A percentile compares a stretch with the other conserved stretches of the same genome.
These are phyloP conservation scores for Tolypocladium tropicale DNA, from an alignment of 2,329 filamentous ascomycete genomes.

Conservation along the genomic window DNA sequence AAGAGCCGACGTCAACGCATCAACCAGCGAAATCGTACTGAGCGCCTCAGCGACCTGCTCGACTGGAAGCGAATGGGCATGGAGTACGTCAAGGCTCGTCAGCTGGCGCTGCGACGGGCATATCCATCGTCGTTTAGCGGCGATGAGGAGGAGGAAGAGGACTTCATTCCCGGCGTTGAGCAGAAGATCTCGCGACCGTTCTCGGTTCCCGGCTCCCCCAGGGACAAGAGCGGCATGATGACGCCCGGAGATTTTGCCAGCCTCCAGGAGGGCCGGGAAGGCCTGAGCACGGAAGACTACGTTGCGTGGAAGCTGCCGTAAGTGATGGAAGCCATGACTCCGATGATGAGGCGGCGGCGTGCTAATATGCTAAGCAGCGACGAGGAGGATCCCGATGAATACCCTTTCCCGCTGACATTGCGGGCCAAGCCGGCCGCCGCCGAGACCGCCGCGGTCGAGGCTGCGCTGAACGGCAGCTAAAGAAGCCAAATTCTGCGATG, in stretches of 20 bases:
- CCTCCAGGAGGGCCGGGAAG: conserved; percentile 87
- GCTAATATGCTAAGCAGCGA: conserved; percentile 43
- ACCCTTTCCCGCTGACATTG: conserved; percentile 49
- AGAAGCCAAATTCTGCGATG: too few species aligned
- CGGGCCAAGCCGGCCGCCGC: conserved; percentile 37
- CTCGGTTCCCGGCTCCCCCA: conserved; percentile 85
- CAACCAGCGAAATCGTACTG: conserved; percentile 95
- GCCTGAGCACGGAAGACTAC: conserved; percentile 91
- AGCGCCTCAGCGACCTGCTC: conserved; percentile 84
- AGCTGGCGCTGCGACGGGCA: conserved; percentile 80
- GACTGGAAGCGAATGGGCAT: conserved; percentile 99
- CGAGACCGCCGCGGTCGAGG: conserved; percentile 12
- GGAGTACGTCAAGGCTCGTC: conserved; percentile 97
- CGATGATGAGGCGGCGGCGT: neutral
- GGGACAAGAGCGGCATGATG: conserved; percentile 94
- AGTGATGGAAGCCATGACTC: conserved; percentile 35
- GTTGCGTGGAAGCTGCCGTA: conserved; percentile 97
- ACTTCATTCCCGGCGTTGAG: conserved; percentile 86
- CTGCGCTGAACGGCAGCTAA: conserved; percentile 11
- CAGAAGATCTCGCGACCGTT: conserved; percentile 92
- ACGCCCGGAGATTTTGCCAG: conserved; percentile 97
- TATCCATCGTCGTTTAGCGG: conserved; percentile 79
- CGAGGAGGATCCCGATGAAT: conserved; percentile 81
- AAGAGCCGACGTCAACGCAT: conserved; percentile 96
- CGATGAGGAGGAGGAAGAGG: conserved; percentile 73